Evolutionary conservation across 208 protist species (phyloP), one percentile per base, ranked within the genome.

Genomic region (Acanthamoeba triangularis): DNA sequence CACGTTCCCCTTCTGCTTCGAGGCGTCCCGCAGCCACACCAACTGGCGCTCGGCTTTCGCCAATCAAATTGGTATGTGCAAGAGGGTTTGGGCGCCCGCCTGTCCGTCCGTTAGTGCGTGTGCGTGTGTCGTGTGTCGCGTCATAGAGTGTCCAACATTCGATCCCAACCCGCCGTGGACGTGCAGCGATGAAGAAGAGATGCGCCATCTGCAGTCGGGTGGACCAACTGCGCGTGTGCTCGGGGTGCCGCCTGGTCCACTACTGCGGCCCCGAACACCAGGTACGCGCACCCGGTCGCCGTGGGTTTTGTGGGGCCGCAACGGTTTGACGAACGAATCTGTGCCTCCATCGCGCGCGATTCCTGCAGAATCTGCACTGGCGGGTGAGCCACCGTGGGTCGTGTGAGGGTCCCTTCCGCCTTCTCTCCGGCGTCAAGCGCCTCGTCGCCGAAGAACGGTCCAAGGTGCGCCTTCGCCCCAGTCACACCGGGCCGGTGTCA

Each of bases 331-430:
- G 14, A 47, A 47, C 6, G 44, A 49, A 49, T 8, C 8, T 49
- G 16, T 52, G 47, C 47, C 0, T 14, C 14, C 14, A 52, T 52
- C 47, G 13, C 44, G 37, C 37, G 44, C 47, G 47, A 52, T 52
- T 3, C n/a, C n/a, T n/a, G 16, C 63, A 69, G 63, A 69, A 23
- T 16, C 13, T 82, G 28, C 72, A 82, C 33, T 82, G 72, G 72
- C 30, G 41, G 41, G 72, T 44, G 72, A 82, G 37, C 41, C 72
- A 82, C 18, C 72, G 72, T 4, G 25, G 11, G 41, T 16, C 72
- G 72, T 82, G 72, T 35, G 72, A 49, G 35, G 72, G 72, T 13
- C 72, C 72, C 37, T 82, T 82, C 72, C 72, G 72, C 72, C 35
- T 82, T 13, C 72, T 82, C 28, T 23, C 28, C 8, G 37, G 72